Evolutionary conservation across 1,139 yeast species (phyloP).

Genomic region (Scheffersomyces quercinus): DNA sequence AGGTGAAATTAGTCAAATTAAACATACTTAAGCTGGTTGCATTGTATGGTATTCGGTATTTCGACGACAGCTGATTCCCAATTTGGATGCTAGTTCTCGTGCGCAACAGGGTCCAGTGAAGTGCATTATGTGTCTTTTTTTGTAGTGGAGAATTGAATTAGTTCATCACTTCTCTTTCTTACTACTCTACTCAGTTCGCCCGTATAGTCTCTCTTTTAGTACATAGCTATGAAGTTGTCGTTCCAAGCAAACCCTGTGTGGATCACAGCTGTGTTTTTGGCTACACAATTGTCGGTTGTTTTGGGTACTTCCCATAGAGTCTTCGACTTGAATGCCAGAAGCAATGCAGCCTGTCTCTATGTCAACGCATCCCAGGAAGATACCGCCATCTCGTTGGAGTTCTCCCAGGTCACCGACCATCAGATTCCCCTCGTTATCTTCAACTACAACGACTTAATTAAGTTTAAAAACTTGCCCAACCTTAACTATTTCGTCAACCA

Average conservation of each 20-base stretch:
- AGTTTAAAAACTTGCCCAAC: slow-evolving; percentile 12
- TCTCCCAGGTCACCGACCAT: slow-evolving; percentile 4
- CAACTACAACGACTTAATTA: slow-evolving; percentile 13
- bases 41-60: too few relatives aligned
- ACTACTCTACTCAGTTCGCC: too few relatives aligned
- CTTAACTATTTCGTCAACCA: slow-evolving; percentile 10
- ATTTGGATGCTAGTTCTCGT: too few relatives aligned
- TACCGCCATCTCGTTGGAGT: slow-evolving; percentile 8
- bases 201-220: not conserved
- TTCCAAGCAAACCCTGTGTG: not conserved
- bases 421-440: slow-evolving; percentile 13
- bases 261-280: slow-evolving; percentile 2
- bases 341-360: slow-evolving; percentile 13
- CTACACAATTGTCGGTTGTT: slow-evolving; percentile 6
- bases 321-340: slow-evolving; percentile 9
- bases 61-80: too few relatives aligned
- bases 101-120: too few relatives aligned
- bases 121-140: too few relatives aligned
- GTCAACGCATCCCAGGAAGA: slow-evolving; percentile 7
- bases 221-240: not conserved
- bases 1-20: too few relatives aligned
- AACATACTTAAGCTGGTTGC: too few relatives aligned
- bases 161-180: too few relatives aligned
- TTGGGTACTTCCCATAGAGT: slow-evolving; percentile 5
- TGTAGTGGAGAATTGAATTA: too few relatives aligned